Conservation (phyloP, 768 basidiomycete species). For the Dentipellis sp. region DNA sequence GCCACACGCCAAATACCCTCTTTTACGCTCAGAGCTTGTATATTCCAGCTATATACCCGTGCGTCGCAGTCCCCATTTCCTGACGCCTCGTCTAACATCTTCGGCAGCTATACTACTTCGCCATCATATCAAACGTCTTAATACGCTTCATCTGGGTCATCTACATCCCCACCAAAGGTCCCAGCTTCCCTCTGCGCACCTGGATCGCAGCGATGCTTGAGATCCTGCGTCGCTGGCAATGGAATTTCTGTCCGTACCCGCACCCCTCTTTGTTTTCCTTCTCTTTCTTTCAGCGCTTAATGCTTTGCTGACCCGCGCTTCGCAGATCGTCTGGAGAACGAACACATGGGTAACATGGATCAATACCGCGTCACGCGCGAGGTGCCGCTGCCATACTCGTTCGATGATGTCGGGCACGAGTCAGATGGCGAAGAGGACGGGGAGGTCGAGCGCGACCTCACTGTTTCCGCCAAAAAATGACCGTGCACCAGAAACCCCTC, state of each 20-base stretch:
- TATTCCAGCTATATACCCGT: conserved; percentile 60
- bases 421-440: conserved; percentile 38
- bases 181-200: conserved; percentile 41
- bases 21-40: conserved; percentile 68
- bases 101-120: conserved; percentile 63
- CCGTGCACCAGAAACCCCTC: neutral
- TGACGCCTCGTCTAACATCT: neutral
- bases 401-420: conserved; percentile 35
- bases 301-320: neutral
- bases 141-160: conserved; percentile 79
- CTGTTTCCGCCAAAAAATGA: neutral
- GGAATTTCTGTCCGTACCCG: conserved; percentile 76
- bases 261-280: neutral
- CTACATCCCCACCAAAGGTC: conserved; percentile 52
- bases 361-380: conserved; percentile 86
- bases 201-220: conserved; percentile 70
- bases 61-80: conserved; percentile 11
- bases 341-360: conserved; percentile 89
- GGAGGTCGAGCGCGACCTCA: conserved; percentile 12
- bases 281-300: conserved; percentile 1
- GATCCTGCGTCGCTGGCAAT: conserved; percentile 72
- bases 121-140: conserved; percentile 61
- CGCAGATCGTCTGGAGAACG: conserved; percentile 76
- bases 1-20: conserved; percentile 40
- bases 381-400: conserved; percentile 71